phyloP scores from a whole-genome alignment of 192 early-diverging fungal genomes.

The Polychytrium aggregatum region DNA sequence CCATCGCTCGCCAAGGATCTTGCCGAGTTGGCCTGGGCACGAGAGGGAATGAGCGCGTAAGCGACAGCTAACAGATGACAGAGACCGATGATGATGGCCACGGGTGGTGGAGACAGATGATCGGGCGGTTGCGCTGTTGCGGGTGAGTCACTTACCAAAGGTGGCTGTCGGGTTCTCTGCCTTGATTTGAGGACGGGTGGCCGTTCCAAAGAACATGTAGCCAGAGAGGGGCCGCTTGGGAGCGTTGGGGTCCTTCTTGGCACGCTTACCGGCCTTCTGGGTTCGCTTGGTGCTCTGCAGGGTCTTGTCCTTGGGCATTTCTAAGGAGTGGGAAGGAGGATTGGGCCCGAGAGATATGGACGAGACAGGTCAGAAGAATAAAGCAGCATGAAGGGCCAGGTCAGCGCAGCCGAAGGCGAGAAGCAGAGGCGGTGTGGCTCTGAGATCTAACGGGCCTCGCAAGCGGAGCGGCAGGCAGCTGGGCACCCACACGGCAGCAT shows the following conservation, averaged over 20 bases:
- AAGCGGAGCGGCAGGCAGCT: too few relatives aligned
- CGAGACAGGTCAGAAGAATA: too few relatives aligned
- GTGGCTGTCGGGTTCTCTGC: constrained; percentile 63
- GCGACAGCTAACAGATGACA: too few relatives aligned
- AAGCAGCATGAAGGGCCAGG: too few relatives aligned
- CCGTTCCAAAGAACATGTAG: constrained; percentile 86
- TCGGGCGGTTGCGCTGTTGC: too few relatives aligned
- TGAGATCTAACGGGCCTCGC: too few relatives aligned
- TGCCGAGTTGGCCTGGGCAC: constrained; percentile 41
- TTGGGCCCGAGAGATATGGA: neutral
- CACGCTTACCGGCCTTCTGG: constrained; percentile 42
- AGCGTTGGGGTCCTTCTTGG: constrained; percentile 79
- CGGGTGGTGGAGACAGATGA: too few relatives aligned
- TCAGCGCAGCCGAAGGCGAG: too few relatives aligned
- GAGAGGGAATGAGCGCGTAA: too few relatives aligned
- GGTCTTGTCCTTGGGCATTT: constrained; percentile 15
- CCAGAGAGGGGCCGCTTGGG: constrained; percentile 89
- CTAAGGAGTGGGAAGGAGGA: neutral
- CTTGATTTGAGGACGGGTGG: constrained; percentile 63
- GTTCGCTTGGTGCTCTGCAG: constrained; percentile 9
- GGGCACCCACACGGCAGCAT: too few relatives aligned
- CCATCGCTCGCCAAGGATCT: constrained; percentile 64
- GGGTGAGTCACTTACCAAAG: constrained; percentile 19
- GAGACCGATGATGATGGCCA: too few relatives aligned
- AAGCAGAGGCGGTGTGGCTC: too few relatives aligned